Conservation (phyloP, 2,329 filamentous ascomycete genomes). For the Penicillium sp. region DNA sequence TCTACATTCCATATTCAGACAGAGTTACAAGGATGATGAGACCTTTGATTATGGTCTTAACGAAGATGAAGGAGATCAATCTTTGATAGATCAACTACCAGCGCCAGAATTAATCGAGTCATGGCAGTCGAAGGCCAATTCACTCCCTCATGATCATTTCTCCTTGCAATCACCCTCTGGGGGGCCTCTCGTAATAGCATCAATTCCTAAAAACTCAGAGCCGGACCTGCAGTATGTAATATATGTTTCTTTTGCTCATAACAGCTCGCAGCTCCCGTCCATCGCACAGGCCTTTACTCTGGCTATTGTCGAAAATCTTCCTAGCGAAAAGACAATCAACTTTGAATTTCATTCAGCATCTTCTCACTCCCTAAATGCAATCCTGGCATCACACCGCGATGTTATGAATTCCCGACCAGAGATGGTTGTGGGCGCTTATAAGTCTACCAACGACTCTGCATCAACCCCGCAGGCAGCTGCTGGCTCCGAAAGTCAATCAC, state of each 20-base stretch:
- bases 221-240: constrained; percentile 14
- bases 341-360: constrained; percentile 8
- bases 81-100: not conserved
- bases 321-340: constrained; percentile 6
- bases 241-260: constrained; percentile 9
- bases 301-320: not conserved
- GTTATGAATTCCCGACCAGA: constrained; percentile 7
- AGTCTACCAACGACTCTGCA: no score
- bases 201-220: not conserved
- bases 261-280: not conserved
- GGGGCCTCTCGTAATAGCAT: constrained; percentile 4
- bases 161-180: not conserved
- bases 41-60: constrained; percentile 7
- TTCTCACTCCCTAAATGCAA: constrained; percentile 2
- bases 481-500: not conserved
- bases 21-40: constrained; percentile 2
- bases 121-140: constrained; percentile 6
- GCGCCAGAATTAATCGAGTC: not conserved
- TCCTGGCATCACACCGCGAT: constrained; percentile 4
- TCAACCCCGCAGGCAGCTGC: no score
- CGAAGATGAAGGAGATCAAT: constrained; percentile 6
- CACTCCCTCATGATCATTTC: not conserved
- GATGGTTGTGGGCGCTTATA: constrained; percentile 5
- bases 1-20: not conserved
- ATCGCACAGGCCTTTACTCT: constrained; percentile 5